phyloP scores from a whole-genome alignment of 345 rosid species.

The Turritis glabra region DNA sequence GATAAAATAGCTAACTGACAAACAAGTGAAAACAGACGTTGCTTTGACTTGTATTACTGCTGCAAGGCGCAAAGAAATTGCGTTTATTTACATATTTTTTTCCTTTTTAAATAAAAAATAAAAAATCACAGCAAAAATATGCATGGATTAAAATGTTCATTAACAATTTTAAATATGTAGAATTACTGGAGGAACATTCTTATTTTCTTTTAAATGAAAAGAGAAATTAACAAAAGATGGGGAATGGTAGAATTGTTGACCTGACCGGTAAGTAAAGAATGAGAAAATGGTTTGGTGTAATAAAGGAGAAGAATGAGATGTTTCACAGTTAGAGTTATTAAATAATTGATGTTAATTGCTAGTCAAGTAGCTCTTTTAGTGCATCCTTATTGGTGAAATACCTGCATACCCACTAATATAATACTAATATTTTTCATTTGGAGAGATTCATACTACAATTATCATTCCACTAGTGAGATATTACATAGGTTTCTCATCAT shows the following conservation, averaged over 20 bases:
- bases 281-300: slow-evolving; percentile 30
- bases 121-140: background rate
- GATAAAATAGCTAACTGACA: slow-evolving; percentile 32
- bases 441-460: too few species aligned
- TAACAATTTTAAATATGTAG: background rate
- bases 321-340: slow-evolving; percentile 17
- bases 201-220: background rate
- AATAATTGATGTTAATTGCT: slow-evolving; percentile 28
- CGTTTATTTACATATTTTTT: background rate
- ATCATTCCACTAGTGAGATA: too few species aligned
- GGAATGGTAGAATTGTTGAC: slow-evolving; percentile 26
- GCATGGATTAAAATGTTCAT: background rate
- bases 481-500: too few species aligned
- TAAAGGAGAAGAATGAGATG: slow-evolving; percentile 30
- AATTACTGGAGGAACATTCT: background rate
- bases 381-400: too few species aligned
- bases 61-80: slow-evolving; percentile 12
- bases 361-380: too few species aligned
- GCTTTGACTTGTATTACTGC: slow-evolving; percentile 32
- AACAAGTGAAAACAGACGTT: slow-evolving; percentile 30
- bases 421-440: too few species aligned
- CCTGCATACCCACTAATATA: too few species aligned
- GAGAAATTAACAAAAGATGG: background rate
- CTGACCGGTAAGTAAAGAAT: slow-evolving; percentile 41
- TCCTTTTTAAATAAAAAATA: too few species aligned